These are phyloP conservation scores for Coniella lustricola DNA, from an alignment of 2,329 filamentous ascomycete species.

Conservation along the genomic window DNA sequence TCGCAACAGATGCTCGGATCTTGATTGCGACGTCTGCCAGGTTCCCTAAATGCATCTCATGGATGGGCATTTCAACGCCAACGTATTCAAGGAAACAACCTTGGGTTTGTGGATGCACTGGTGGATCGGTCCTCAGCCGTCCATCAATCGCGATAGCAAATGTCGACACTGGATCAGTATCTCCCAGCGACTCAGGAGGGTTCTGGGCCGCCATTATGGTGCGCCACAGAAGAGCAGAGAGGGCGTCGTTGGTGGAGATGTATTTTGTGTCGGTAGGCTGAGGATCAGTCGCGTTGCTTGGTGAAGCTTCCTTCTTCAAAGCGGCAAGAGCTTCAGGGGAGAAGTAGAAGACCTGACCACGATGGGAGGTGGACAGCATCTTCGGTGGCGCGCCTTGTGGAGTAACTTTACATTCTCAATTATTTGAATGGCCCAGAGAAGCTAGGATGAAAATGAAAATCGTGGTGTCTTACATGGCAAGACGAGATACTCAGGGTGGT, in stretches of 20 bases:
- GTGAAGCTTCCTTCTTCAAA: constrained; percentile 27
- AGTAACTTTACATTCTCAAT: constrained; percentile 16
- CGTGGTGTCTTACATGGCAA: constrained; percentile 19
- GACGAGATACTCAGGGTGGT: constrained; percentile 27
- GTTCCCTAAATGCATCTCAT: constrained; percentile 24
- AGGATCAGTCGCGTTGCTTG: constrained; percentile 21
- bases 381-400: constrained; percentile 25
- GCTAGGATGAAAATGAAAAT: not conserved
- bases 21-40: constrained; percentile 27
- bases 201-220: constrained; percentile 24
- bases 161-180: constrained; percentile 26
- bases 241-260: constrained; percentile 28
- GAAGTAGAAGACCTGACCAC: constrained; percentile 26
- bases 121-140: constrained; percentile 26
- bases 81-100: constrained; percentile 33
- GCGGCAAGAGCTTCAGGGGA: constrained; percentile 22
- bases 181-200: constrained; percentile 21
- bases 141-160: constrained; percentile 33
- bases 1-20: constrained; percentile 26
- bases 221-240: constrained; percentile 31
- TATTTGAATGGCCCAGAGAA: not conserved
- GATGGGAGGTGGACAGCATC: constrained; percentile 25
- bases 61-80: constrained; percentile 21
- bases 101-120: constrained; percentile 28
- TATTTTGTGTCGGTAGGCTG: constrained; percentile 18